Evolutionary conservation across 768 basidiomycete species (phyloP).

Genomic region (Suillus brevipes): DNA sequence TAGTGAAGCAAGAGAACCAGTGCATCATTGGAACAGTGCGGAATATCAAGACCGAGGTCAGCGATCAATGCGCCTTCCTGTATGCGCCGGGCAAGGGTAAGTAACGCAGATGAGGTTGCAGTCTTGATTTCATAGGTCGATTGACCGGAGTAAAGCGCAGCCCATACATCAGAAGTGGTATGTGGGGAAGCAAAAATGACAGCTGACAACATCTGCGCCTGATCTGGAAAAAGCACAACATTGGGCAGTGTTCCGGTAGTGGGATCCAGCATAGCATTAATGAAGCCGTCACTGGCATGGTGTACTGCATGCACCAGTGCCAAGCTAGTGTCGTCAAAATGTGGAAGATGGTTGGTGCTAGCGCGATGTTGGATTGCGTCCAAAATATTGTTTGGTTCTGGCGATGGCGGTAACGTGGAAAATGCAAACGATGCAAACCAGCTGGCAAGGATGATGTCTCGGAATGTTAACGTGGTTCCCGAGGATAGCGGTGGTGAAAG

Average conservation of each 20-base stretch:
- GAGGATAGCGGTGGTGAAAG: slow-evolving; percentile 5
- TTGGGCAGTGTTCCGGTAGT: slow-evolving; percentile 42
- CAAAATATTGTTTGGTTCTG: slow-evolving; percentile 23
- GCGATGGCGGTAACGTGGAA: slow-evolving; percentile 24
- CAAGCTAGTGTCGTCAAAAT: slow-evolving; percentile 34
- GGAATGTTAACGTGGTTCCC: slow-evolving; percentile 28
- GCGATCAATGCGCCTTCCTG: slow-evolving; percentile 34
- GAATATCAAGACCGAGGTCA: slow-evolving; percentile 25
- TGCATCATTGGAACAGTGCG: slow-evolving; percentile 35
- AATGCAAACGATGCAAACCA: slow-evolving; percentile 37
- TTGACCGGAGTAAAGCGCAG: slow-evolving; percentile 28
- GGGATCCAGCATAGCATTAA: slow-evolving; percentile 34
- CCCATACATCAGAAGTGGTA: slow-evolving; percentile 15
- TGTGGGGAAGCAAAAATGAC: slow-evolving; percentile 39
- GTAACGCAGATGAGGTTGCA: slow-evolving; percentile 41
- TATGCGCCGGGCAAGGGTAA: slow-evolving; percentile 47
- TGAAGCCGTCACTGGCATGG: slow-evolving; percentile 33
- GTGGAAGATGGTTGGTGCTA: slow-evolving; percentile 24
- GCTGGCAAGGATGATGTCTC: slow-evolving; percentile 41
- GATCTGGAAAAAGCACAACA: slow-evolving; percentile 43
- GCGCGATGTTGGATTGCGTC: slow-evolving; percentile 19
- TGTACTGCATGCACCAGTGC: slow-evolving; percentile 38
- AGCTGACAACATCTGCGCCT: slow-evolving; percentile 35
- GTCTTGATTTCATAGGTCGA: slow-evolving; percentile 24
- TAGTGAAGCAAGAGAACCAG: slow-evolving; percentile 49